phyloP scores from a whole-genome alignment of 176 grass and related monocot species.

The Aegilops tauschii region DNA sequence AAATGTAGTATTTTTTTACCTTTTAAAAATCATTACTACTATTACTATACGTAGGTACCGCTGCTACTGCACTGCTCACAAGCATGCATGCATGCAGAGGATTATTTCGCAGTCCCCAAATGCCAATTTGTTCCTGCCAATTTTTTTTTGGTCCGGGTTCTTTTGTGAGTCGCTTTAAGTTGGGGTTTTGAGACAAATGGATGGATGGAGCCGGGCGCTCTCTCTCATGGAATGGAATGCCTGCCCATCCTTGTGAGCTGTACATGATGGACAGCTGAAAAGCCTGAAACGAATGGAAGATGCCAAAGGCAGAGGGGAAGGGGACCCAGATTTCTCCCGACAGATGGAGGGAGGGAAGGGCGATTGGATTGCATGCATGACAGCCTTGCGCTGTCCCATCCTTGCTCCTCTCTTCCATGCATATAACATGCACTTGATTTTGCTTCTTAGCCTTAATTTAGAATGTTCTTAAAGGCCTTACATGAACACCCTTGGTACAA shows the following conservation, averaged over 20 bases:
- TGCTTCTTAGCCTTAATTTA: neutral
- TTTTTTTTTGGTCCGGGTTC: no score
- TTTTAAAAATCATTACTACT: no score
- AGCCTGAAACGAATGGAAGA: conserved; percentile 14
- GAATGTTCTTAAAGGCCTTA: neutral
- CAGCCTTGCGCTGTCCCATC: neutral
- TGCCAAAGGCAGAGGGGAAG: neutral
- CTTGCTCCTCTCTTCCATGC: neutral
- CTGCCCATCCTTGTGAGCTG: neutral
- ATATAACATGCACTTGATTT: neutral
- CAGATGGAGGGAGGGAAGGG: neutral
- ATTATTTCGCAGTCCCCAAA: neutral
- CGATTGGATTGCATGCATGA: neutral
- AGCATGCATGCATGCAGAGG: neutral
- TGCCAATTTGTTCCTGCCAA: neutral
- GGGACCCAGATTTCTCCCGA: neutral
- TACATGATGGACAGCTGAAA: neutral
- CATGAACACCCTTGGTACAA: no score
- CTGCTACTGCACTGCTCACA: neutral
- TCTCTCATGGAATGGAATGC: neutral
- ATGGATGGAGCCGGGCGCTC: neutral
- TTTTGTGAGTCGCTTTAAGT: neutral
- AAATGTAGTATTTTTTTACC: neutral
- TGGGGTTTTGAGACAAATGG: neutral
- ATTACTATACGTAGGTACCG: no score